Evolutionary conservation across 495 filamentous ascomycete species (phyloP).

Genomic region (Neurospora terricola): DNA sequence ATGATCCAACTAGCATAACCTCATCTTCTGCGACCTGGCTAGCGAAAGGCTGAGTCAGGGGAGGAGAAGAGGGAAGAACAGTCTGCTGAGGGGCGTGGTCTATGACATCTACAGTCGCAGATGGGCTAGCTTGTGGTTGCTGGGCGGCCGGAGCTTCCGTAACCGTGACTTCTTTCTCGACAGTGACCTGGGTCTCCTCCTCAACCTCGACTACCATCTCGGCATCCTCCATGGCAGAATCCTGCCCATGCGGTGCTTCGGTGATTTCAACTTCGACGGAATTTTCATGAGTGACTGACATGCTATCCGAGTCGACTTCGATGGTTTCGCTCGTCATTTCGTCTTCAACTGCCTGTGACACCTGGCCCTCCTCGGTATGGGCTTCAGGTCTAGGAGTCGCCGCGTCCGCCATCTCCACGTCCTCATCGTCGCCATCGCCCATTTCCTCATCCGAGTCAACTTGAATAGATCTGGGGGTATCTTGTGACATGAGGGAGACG

Average conservation of each 20-base stretch:
- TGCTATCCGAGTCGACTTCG: not conserved
- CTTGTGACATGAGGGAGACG: not conserved
- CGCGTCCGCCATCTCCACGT: slow-evolving; percentile 7
- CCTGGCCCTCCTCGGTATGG: not conserved
- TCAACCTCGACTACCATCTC: not conserved
- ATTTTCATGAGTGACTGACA: not conserved
- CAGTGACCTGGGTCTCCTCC: not conserved
- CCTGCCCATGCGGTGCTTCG: not conserved
- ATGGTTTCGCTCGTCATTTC: not conserved
- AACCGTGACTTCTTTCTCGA: not conserved
- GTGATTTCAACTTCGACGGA: not conserved
- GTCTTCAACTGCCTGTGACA: not conserved
- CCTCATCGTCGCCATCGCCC: slow-evolving; percentile 4
- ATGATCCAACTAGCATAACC: not conserved
- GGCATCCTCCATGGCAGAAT: not conserved
- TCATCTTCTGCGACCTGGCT: not conserved
- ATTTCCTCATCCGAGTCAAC: slow-evolving; percentile 1
- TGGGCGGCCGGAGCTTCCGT: not conserved
- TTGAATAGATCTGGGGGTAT: not conserved
- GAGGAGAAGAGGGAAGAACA: not conserved
- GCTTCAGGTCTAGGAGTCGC: not conserved
- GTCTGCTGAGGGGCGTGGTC: not conserved
- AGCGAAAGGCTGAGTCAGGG: not conserved
- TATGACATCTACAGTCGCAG: not conserved
- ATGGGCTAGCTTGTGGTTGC: not conserved